phyloP scores from a whole-genome alignment of 371 early-diverging fungal genomes.

The Lichtheimia corymbifera region DNA sequence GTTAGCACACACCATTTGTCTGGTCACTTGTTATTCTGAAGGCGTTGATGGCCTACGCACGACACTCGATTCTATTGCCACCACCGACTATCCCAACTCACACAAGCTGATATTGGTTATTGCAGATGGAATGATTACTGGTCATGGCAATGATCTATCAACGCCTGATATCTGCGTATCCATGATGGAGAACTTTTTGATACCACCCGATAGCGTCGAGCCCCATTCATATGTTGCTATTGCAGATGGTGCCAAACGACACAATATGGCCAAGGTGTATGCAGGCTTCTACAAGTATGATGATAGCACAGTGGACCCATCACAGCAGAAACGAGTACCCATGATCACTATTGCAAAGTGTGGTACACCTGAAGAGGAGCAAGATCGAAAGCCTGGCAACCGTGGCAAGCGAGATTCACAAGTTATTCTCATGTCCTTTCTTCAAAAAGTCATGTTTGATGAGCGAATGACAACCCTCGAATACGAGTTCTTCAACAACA shows the following conservation, averaged over 20 bases:
- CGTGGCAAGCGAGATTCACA: slow-evolving; percentile 99
- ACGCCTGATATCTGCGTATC: slow-evolving; percentile 79
- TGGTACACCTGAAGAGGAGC: slow-evolving; percentile 78
- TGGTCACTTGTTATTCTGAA: slow-evolving; percentile 93
- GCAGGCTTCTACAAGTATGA: slow-evolving; percentile 85
- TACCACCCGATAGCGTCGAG: slow-evolving; percentile 48
- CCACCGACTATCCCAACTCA: slow-evolving; percentile 29
- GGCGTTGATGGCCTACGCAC: slow-evolving; percentile 86
- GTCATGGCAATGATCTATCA: slow-evolving; percentile 44
- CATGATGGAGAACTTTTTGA: slow-evolving; percentile 63
- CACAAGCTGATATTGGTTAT: slow-evolving; percentile 40
- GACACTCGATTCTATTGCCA: slow-evolving; percentile 94
- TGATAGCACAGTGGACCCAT: slow-evolving; percentile 45
- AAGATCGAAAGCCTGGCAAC: slow-evolving; percentile 85
- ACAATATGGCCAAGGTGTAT: slow-evolving; percentile 94
- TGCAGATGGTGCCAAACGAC: slow-evolving; percentile 86
- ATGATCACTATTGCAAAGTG: slow-evolving; percentile 91
- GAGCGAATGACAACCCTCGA: slow-evolving; percentile 96
- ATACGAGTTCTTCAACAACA: slow-evolving; percentile 91
- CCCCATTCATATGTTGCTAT: slow-evolving; percentile 86
- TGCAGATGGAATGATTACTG: slow-evolving; percentile 54
- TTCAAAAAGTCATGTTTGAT: slow-evolving; percentile 92
- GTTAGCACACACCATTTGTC: slow-evolving; percentile 70
- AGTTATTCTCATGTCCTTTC: slow-evolving; percentile 93
- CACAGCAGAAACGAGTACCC: slow-evolving; percentile 67